Evolutionary conservation across 495 filamentous ascomycete genomes (phyloP), one percentile per base, ranked within the genome.

Genomic region (Aspergillus homomorphus): DNA sequence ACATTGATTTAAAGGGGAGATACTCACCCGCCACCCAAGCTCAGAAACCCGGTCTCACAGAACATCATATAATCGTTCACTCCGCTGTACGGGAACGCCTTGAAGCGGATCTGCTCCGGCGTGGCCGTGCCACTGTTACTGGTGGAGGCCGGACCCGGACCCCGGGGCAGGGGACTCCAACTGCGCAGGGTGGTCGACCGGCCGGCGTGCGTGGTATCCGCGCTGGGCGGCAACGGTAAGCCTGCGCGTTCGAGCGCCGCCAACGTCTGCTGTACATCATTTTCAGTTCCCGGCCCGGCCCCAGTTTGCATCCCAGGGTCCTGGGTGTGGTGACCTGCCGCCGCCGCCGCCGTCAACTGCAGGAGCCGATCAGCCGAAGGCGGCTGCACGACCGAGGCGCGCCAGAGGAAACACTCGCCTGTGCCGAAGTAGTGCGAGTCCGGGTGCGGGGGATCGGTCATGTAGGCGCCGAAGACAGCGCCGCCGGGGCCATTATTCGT

Each of bases 351-450:
- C 43, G 1, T 55, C 50, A 14, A 87, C 79, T 3, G 80, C 48
- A 38, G 33, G 33, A 38, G 33, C 15, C 10, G 72, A 8, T 86
- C 69, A 43, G 74, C 66, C 49, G 87, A 73, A 1, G 73, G 72
- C 0, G 74, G 65, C 0, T 83, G 65, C 16, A 90, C 74, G 38
- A 85, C 72, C 49, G 84, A 85, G 1, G 92, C 89, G 42, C 91
- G 88, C 94, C 94, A 98, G 66, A 98, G 86, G 77, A 98, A 98
- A 71, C 95, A 97, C 74, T 98, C 94, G 62, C 95, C 94, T 1
- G 88, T 97, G 68, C 94, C 94, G 71, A 85, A 98, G 79, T 94
- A 98, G 54, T 92, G 90, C 0, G 89, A 66, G n/a, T 81, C 70
- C 0, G 89, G 89, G 64, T 87, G 87, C 4, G 92, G 92, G 26